Evolutionary conservation across 140 eudicot genomes (phyloP), one percentile per base, ranked within the genome.

Genomic region (Bidens hawaiensis): DNA sequence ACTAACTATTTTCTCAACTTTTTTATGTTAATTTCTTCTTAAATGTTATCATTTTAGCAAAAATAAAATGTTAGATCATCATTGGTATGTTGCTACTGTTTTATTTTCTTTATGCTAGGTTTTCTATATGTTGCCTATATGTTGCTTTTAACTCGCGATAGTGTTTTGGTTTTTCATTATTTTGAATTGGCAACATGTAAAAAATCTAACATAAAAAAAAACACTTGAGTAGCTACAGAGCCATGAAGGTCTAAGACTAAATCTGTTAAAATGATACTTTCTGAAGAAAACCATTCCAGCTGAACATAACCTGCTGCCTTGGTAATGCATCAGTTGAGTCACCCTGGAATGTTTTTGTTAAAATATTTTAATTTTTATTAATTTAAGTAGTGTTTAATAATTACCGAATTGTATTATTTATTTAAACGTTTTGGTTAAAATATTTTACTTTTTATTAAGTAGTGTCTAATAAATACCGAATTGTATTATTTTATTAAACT

Each of bases 81-180:
- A 18, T 15, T 87, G 95, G 87, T 86, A 83, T 48, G 85, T 72
- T 5, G n/a, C 28, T 11, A 23, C 46, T 60, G 22, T 41, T 49
- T 22, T 21, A 40, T 11, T 4, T 12, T 17, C 2, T 22, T 42
- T 38, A 60, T 6, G 10, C 30, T 17, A 17, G 19, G 27, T 10
- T 4, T 9, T 4, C 17, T 10, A 17, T 13, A n/a, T 5, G 47
- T 1, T 9, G 18, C 30, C 24, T 62, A 27, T 62, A 48, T 17
- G 38, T 22, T 50, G 38, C 50, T 21, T 28, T 65, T 27, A 25
- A 24, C 22, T 43, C 5, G 10, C 16, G 6, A 27, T 28, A 46
- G 16, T 46, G 9, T 2, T 42, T 42, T 14, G 1, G 3, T 6
- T 19, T 42, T 24, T 9, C 36, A 14, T 7, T 22, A 3, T 21